These are phyloP conservation scores for Saccharomyces paradoxus DNA, from an alignment of 805 yeast species.

Conservation along the genomic window DNA sequence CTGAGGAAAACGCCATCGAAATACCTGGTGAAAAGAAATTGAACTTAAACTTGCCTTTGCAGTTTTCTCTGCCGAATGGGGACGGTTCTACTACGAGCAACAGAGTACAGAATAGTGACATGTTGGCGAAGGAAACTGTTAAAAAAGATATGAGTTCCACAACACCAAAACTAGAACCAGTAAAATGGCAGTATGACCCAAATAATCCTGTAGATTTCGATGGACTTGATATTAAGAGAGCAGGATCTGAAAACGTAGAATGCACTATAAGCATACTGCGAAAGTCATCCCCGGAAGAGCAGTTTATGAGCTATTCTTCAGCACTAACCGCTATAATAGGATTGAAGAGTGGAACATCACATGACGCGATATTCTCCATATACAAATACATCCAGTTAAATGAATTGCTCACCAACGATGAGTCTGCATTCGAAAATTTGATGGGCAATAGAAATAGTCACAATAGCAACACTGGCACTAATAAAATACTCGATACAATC, in stretches of 20 bases:
- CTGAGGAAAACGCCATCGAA: neutral
- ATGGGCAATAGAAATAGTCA: slow-evolving; percentile 5
- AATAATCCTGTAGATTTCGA: slow-evolving; percentile 57
- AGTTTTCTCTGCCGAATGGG: neutral
- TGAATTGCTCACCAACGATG: slow-evolving; percentile 37
- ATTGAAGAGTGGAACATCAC: slow-evolving; percentile 69
- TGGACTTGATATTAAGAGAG: slow-evolving; percentile 79
- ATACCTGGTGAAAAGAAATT: neutral
- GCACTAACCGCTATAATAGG: slow-evolving; percentile 68
- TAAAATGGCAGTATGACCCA: slow-evolving; percentile 86
- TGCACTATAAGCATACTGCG: slow-evolving; percentile 59
- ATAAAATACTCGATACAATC: slow-evolving; percentile 8
- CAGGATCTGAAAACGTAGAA: slow-evolving; percentile 57
- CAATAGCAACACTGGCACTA: slow-evolving; percentile 3
- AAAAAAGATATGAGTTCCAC: neutral
- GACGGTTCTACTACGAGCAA: slow-evolving; percentile 24
- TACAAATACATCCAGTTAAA: slow-evolving; percentile 76
- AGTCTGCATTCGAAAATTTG: slow-evolving; percentile 5
- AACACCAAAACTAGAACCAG: slow-evolving; percentile 22
- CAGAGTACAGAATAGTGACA: slow-evolving; percentile 1
- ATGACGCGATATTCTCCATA: slow-evolving; percentile 68
- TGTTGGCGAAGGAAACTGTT: neutral
- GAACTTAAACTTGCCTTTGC: neutral
- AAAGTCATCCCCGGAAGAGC: neutral
- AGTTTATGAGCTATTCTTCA: slow-evolving; percentile 39